Evolutionary conservation across 352 stramenopile species (phyloP).

Genomic region (Pythium grandisporangium): DNA sequence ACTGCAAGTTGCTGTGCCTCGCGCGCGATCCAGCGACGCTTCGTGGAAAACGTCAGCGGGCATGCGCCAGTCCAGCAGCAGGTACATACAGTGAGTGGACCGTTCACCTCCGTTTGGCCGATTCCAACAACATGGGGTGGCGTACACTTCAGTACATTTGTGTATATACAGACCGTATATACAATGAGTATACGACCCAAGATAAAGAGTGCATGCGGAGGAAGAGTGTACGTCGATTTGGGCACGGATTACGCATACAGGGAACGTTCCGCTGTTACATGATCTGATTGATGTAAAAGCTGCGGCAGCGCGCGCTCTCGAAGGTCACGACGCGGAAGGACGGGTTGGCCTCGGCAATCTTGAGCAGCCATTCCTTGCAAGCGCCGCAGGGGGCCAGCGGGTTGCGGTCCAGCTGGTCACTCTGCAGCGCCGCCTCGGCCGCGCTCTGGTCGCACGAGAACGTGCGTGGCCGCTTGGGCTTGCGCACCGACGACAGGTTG

Average conservation of each 20-base stretch:
- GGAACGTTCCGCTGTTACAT: constrained; percentile 41
- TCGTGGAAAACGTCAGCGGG: too few species aligned
- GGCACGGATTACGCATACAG: too few species aligned
- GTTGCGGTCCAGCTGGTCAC: constrained; percentile 83
- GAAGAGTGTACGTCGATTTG: too few species aligned
- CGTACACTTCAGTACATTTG: too few species aligned
- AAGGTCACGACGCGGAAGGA: constrained; percentile 97
- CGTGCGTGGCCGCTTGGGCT: constrained; percentile 77
- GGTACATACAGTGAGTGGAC: too few species aligned
- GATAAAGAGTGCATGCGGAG: not conserved
- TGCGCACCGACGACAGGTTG: constrained; percentile 26
- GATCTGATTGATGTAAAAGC: constrained; percentile 87
- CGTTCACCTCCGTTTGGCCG: too few species aligned
- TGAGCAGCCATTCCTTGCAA: constrained; percentile 99
- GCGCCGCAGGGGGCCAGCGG: constrained; percentile 95
- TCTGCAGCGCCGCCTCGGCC: constrained; percentile 25
- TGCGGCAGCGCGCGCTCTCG: constrained; percentile 90
- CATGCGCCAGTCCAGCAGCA: too few species aligned
- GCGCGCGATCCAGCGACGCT: too few species aligned
- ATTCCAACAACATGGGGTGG: too few species aligned
- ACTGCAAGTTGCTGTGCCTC: too few species aligned
- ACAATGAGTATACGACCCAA: not conserved
- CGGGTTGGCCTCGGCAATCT: constrained; percentile 97
- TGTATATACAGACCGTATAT: not conserved
- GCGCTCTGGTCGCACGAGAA: constrained; percentile 71